Conservation (phyloP, 2,329 filamentous ascomycete genomes). For the Cercospora zeae-maydis region DNA sequence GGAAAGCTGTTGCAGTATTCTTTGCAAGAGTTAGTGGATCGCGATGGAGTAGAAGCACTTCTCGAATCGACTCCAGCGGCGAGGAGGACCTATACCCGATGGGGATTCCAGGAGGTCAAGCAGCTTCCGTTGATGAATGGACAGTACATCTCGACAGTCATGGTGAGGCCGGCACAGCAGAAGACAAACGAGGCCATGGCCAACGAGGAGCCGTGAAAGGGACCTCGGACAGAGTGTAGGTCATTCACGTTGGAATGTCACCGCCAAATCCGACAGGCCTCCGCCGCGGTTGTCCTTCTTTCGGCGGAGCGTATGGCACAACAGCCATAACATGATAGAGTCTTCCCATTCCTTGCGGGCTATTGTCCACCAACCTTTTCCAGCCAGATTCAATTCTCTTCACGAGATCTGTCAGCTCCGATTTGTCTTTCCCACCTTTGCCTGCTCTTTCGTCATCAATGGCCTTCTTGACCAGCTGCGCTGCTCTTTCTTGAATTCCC, state of each 20-base stretch:
- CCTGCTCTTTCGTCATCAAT: conserved; percentile 34
- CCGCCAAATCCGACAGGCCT: conserved; percentile 91
- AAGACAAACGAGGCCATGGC: neutral
- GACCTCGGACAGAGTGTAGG: neutral
- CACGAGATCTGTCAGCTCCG: conserved; percentile 47
- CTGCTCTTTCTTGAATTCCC: conserved; percentile 76
- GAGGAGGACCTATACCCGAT: conserved; percentile 7
- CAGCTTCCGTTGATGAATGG: conserved; percentile 8
- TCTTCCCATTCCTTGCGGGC: conserved; percentile 84
- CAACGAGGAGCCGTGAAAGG: neutral
- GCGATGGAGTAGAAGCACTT: conserved; percentile 6
- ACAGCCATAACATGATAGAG: conserved; percentile 92
- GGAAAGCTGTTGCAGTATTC: conserved; percentile 4
- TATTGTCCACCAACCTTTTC: conserved; percentile 77
- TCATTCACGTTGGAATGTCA: conserved; percentile 39
- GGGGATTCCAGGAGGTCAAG: conserved; percentile 6
- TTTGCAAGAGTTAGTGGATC: conserved; percentile 7
- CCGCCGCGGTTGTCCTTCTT: conserved; percentile 65
- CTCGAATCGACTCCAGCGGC: conserved; percentile 6
- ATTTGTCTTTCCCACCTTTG: conserved; percentile 39
- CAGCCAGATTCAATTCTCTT: conserved; percentile 69
- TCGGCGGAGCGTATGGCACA: conserved; percentile 54
- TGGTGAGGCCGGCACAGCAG: conserved; percentile 7
- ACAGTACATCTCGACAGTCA: conserved; percentile 4
- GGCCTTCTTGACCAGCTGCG: conserved; percentile 57